Conservation (phyloP, 2,329 filamentous ascomycete species). For the Aspergillus quadrilineatus region DNA sequence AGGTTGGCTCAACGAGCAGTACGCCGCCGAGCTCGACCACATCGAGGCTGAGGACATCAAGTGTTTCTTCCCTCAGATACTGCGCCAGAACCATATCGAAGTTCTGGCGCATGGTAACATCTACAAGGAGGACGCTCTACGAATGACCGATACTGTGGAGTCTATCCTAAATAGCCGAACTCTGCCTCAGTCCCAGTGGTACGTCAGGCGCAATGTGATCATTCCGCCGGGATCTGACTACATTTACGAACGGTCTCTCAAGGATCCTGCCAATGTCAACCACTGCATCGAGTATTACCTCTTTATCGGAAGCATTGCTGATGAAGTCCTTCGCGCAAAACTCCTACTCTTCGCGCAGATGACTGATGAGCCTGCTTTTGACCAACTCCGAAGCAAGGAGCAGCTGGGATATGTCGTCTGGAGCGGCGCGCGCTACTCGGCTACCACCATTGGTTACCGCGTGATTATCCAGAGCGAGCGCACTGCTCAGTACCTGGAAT, state of each 20-base stretch:
- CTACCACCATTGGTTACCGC: constrained; percentile 80
- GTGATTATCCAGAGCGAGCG: constrained; percentile 94
- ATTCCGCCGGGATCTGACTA: constrained; percentile 79
- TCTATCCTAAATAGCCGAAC: constrained; percentile 70
- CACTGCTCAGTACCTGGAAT: constrained; percentile 77
- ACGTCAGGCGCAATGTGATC: constrained; percentile 71
- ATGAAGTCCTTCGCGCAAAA: constrained; percentile 71
- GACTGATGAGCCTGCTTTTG: constrained; percentile 88
- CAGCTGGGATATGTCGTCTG: constrained; percentile 97
- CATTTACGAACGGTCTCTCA: constrained; percentile 75
- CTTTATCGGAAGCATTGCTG: constrained; percentile 66
- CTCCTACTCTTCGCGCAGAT: constrained; percentile 83
- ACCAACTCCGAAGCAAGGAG: constrained; percentile 93
- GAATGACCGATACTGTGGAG: constrained; percentile 79
- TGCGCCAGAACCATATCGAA: constrained; percentile 84
- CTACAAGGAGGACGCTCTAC: constrained; percentile 88
- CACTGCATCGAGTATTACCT: constrained; percentile 80
- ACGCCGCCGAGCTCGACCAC: constrained; percentile 71
- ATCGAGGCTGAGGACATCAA: constrained; percentile 74
- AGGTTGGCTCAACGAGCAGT: constrained; percentile 75
- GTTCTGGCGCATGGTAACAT: constrained; percentile 87
- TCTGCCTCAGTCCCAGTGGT: constrained; percentile 76
- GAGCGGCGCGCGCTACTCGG: constrained; percentile 68
- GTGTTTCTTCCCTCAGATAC: constrained; percentile 73
- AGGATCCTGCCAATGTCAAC: constrained; percentile 86